Evolutionary conservation across 2,329 filamentous ascomycete species (phyloP), one percentile per base, ranked within the genome.

Genomic region (Acephala macrosclerotiorum): DNA sequence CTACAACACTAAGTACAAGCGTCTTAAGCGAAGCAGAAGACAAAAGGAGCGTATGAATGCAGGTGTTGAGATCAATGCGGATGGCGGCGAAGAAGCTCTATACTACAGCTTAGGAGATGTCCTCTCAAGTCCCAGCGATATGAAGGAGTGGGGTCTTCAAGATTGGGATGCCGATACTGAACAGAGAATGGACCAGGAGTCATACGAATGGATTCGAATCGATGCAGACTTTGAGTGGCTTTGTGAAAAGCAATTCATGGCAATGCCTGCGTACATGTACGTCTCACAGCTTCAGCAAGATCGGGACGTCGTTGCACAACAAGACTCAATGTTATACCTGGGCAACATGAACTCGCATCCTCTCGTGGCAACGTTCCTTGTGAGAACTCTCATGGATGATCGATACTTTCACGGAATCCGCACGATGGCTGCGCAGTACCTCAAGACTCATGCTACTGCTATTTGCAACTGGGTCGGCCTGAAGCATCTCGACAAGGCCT

Each of bases 211-310:
- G 96, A 97, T 99, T 72, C 91, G 96, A 22, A 92, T 98, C 80
- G 96, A 99, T 78, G 94, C 95, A 18, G 96, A 99, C 79, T 98
- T 98, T 72, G 96, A 99, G 77, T 99, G 96, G 96, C 90, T 97
- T 65, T 96, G 92, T 79, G 90, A 90, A 71, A 92, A 97, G 78
- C 89, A 91, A 67, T 81, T 91, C 58, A 83, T 85, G 12, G 90
- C 90, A 69, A 93, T 97, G 85, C 93, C 93, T 55, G 88, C 93
- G 4, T 98, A 98, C 83, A 99, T 99, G 96, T 97, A 96, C 77
- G 89, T 97, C 65, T 97, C 96, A 25, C 96, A 99, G 78, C 83
- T 99, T 68, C 96, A 99, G 77, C 96, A 99, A 78, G 96, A 99
- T 79, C 87, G 95, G 73, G 96, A 99, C 77, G 93, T 99, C 65